Base-by-base conservation (phyloP, 2,329 filamentous ascomycete genomes). In the Ceratocystis cubensis region DNA sequence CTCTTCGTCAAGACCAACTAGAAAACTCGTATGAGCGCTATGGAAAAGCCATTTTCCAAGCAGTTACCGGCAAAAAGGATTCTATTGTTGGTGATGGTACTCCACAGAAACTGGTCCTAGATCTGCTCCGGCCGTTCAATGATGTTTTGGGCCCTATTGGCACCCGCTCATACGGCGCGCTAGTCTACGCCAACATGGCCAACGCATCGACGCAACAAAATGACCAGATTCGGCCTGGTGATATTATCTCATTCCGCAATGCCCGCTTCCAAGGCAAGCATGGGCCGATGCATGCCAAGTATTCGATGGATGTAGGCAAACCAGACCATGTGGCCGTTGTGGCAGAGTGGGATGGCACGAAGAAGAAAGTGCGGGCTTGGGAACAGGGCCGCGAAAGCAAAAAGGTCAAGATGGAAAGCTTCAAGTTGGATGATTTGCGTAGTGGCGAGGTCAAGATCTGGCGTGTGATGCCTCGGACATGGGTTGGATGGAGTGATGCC, bases 361-460 rank as follows among this genome's bases (percentile, higher is more conserved):
- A 96, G 83, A 96, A 96, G 82, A 96, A 97, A 81, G 88, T 99
- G 30, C 80, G 92, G 33, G 92, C 88, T 1, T 97, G 91, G 89
- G 94, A 97, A 75, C 94, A 99, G 74, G 93, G 93, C 0, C 81
- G 93, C 15, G 93, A 97, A 78, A 92, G 86, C 75, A 93, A 88
- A 76, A 97, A 96, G 80, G 87, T 95, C 65, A 94, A 95, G 79
- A 79, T 90, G 69, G 93, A 97, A 80, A 96, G 91, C 77, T 97
- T 93, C 78, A 89, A 92, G 78, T 82, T 99, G 69, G 91, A 92
- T 57, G 94, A 99, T 77, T 74, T 99, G 74, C 83, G 90, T 73
- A 93, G 88, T 75, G 94, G 94, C 20, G 94, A 99, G 78, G 92
- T 96, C 71, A 93, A 94, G 79, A 91, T 99, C 69, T 99, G 94